Evolutionary conservation across 768 basidiomycete species (phyloP), one percentile per base, ranked within the genome.

Genomic region (Mycena rosella): DNA sequence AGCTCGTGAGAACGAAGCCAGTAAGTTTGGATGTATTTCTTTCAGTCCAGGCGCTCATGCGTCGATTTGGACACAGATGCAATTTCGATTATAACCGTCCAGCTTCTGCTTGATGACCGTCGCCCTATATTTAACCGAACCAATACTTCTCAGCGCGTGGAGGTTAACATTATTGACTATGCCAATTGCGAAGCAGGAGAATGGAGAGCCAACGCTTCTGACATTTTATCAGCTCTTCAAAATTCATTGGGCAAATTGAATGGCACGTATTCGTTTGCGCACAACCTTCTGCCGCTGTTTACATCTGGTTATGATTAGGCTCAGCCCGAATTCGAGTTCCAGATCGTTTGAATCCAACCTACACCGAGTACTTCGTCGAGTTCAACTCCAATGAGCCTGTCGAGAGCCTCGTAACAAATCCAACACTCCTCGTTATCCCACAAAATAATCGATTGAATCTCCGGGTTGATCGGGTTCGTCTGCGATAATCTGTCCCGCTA

Each of bases 341-440:
- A 20, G 57, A 24, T 32, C 44, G 26, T 5, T n/a, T 20, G 2
- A 18, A 59, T 32, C 5, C 42, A 30, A n/a, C 26, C 8, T 59
- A 59, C 44, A 59, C 57, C 3, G 57, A 59, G 18, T 47, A 45
- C 29, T 59, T 59, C n/a, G 57, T 59, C 17, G 9, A 44, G 7
- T 27, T 59, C 20, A 34, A 6, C 7, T 2, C 57, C 17, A 24
- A 29, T 11, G 32, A 59, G 22, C 42, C 24, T 7, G 27, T 47
- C 22, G 8, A n/a, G 20, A 9, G 15, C 1, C 44, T 49, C 22
- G 27, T 18, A 29, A 24, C 26, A 27, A n/a, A 59, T 22, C 40
- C 44, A 22, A 3, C 22, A 6, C 17, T 18, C 20, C 26, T 59
- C 18, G 32, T 59, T 27, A 22, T 59, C 26, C 40, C 57, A 17